Evolutionary conservation across 2,329 filamentous ascomycete species (phyloP), one percentile per base, ranked within the genome.

Genomic region (Aurifilum marmelostoma): DNA sequence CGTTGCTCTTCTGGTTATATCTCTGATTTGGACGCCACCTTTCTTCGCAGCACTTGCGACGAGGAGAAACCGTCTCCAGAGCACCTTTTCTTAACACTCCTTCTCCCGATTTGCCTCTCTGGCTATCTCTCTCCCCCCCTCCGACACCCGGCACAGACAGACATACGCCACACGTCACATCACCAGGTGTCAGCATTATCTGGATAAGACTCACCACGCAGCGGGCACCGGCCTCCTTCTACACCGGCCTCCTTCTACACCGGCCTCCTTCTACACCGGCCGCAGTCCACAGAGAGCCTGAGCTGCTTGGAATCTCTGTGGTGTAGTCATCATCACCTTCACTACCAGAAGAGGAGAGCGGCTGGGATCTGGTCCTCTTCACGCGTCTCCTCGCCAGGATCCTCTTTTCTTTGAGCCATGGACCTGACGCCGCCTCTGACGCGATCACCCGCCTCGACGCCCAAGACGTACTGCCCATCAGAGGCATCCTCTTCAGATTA

Each of bases 361-460:
- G 52, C 52, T 29, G 27, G n/a, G 24, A 56, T 29, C 52, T 18
- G 27, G 27, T 56, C 24, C 27, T 24, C 52, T 29, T 29, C 52
- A 56, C 24, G 12, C 52, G 52, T 14, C 52, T 56, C 52, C 14
- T 29, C 24, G 52, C 24, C 14, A 56, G n/a, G 43, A 47, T 8
- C 63, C 18, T 37, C n/a, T 54, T 39, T 16, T 41, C 16, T 47
- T 52, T 39, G 41, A 69, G 75, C 75, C 77, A 86, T 86, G 83
- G 83, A 84, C 76, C 79, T 82, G 73, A 83, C 83, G 77, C 83
- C 83, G 73, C 83, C 83, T 60, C 78, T 84, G 68, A 83, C 80
- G 69, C 78, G 79, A 75, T 83, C 81, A 70, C 80, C 82, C 37
- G 77, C 77, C 24, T 83, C 82, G 61, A 79, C 82, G 69, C 77